A percentile compares a stretch with the other conserved stretches of the same genome.
Conservation (phyloP, 768 basidiomycete species). For the Leccinum disarticulatum region DNA sequence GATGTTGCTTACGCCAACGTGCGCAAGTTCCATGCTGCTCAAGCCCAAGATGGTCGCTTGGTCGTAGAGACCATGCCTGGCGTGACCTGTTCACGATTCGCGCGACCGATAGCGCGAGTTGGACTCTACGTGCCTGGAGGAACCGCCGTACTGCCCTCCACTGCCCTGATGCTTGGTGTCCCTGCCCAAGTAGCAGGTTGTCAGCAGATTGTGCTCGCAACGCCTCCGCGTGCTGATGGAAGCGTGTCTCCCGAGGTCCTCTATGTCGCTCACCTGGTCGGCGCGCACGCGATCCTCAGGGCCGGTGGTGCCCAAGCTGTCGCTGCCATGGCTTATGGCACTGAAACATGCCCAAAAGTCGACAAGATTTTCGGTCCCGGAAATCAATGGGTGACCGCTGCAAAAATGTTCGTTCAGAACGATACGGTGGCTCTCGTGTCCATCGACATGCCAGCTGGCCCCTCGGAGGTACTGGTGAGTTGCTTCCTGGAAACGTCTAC, state of each 20-base stretch:
- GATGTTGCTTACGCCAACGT: slow-evolving; percentile 91
- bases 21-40: slow-evolving; percentile 87
- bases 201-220: slow-evolving; percentile 87
- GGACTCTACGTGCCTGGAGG: slow-evolving; percentile 98
- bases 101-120: slow-evolving; percentile 92
- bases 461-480: slow-evolving; percentile 90
- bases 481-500: background rate
- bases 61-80: slow-evolving; percentile 97
- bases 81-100: slow-evolving; percentile 92
- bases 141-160: slow-evolving; percentile 93
- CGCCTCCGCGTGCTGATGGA: slow-evolving; percentile 93
- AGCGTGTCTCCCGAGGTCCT: slow-evolving; percentile 95
- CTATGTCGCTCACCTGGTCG: slow-evolving; percentile 91
- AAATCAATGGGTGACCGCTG: slow-evolving; percentile 99
- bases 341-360: slow-evolving; percentile 91
- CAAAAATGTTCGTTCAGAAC: slow-evolving; percentile 99
- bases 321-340: slow-evolving; percentile 96
- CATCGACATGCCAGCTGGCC: slow-evolving; percentile 99
- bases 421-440: slow-evolving; percentile 95
- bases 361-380: slow-evolving; percentile 99
- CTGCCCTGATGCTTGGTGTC: slow-evolving; percentile 96
- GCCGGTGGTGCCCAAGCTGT: slow-evolving; percentile 97
- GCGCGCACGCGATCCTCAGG: slow-evolving; percentile 86
- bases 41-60: slow-evolving; percentile 67
- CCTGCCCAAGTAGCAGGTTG: slow-evolving; percentile 98